Conservation (phyloP, 805 yeast genomes). For the Saccharomycopsis lassenensis region DNA sequence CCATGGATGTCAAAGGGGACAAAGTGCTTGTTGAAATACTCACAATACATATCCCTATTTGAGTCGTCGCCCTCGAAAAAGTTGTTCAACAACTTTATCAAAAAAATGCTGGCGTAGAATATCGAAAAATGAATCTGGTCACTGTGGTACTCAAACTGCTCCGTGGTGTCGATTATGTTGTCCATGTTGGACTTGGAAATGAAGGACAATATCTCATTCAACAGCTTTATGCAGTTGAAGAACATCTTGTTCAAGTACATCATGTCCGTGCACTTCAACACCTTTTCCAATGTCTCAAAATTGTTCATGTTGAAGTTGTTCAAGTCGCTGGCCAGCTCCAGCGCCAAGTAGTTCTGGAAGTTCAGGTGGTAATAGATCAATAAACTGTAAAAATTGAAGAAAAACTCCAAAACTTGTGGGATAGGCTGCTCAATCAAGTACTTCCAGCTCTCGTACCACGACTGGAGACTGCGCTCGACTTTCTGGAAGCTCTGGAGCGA, state of each 20-base stretch:
- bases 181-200: constrained; percentile 10
- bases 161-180: constrained; percentile 24
- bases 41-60: constrained; percentile 1
- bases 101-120: constrained; percentile 8
- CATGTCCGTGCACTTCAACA: not conserved
- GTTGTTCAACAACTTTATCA: constrained; percentile 7
- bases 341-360: constrained; percentile 13
- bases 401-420: constrained; percentile 45
- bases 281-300: constrained; percentile 12
- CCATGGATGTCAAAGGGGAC: constrained; percentile 1
- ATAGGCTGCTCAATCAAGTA: constrained; percentile 44
- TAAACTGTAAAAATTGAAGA: constrained; percentile 38
- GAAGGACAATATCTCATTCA: constrained; percentile 8
- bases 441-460: constrained; percentile 45
- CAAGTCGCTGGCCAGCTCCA: too few species aligned
- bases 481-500: constrained; percentile 18
- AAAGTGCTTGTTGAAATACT: constrained; percentile 2
- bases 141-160: constrained; percentile 48
- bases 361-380: constrained; percentile 28
- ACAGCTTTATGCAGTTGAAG: constrained; percentile 5
- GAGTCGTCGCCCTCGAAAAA: constrained; percentile 1
- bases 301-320: too few species aligned
- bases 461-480: constrained; percentile 24
- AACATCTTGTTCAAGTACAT: constrained; percentile 7
- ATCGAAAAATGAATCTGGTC: constrained; percentile 43